A percentile compares a stretch with the other conserved stretches of the same genome.
These are phyloP conservation scores for Chlamydomonas eustigma DNA, from an alignment of 139 green algal genomes.

Conservation along the genomic window DNA sequence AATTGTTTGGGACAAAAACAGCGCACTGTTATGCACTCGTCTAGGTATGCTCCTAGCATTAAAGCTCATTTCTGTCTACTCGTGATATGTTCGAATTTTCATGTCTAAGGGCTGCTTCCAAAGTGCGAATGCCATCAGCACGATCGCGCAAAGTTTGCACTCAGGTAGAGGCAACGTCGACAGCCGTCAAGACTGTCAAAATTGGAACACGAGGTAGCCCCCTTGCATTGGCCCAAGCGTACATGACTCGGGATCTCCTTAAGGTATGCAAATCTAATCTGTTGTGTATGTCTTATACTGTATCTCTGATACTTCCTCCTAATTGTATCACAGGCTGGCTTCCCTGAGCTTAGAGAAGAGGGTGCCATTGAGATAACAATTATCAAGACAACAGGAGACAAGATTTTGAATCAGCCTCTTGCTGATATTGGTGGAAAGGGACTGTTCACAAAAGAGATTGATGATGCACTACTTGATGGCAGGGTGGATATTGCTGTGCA, in stretches of 20 bases:
- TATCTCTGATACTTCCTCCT: not conserved
- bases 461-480: constrained; percentile 92
- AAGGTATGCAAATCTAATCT: constrained; percentile 52
- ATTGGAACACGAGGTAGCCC: constrained; percentile 84
- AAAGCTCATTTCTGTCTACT: too few species aligned
- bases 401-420: constrained; percentile 94
- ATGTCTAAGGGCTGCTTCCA: too few species aligned
- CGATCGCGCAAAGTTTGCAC: not conserved
- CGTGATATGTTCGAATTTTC: too few species aligned
- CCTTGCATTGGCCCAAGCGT: constrained; percentile 95
- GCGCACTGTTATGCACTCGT: too few species aligned
- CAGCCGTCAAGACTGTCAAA: constrained; percentile 63
- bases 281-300: not conserved
- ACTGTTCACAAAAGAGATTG: constrained; percentile 99
- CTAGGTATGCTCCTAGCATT: too few species aligned
- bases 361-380: constrained; percentile 96
- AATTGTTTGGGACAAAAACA: not conserved
- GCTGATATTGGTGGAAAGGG: constrained; percentile 99
- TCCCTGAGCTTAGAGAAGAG: constrained; percentile 87
- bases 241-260: constrained; percentile 92
- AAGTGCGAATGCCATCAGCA: too few species aligned
- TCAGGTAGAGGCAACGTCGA: constrained; percentile 27
- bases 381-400: constrained; percentile 99
- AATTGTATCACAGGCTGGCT: constrained; percentile 52
- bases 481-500: constrained; percentile 98